phyloP scores from a whole-genome alignment of 805 yeast genomes.

The Yamadazyma scolyti region DNA sequence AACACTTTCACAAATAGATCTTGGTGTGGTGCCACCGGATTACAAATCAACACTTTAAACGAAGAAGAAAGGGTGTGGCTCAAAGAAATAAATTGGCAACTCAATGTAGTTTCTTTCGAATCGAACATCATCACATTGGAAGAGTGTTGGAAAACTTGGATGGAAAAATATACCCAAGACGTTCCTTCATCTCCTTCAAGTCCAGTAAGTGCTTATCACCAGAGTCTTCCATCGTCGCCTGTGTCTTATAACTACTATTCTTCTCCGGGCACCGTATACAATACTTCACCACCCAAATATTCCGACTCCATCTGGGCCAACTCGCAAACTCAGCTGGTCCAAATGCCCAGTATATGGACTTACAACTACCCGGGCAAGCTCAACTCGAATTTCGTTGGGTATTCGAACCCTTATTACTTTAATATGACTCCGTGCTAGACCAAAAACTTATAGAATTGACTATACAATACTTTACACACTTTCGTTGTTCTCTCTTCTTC shows the following conservation, averaged over 20 bases:
- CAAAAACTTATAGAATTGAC: constrained; percentile 51
- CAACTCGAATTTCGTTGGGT: constrained; percentile 27
- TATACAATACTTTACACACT: constrained; percentile 74
- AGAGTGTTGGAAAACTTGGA: constrained; percentile 45
- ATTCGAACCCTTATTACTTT: constrained; percentile 36
- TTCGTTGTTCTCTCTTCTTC: constrained; percentile 70
- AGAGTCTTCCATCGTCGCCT: constrained; percentile 20
- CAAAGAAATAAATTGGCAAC: constrained; percentile 53
- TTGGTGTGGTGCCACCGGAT: constrained; percentile 95
- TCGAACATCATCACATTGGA: constrained; percentile 37
- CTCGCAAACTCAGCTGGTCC: constrained; percentile 7
- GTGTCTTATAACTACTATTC: constrained; percentile 14
- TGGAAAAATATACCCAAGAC: constrained; percentile 24
- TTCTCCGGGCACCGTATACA: constrained; percentile 13
- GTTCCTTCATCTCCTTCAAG: neutral
- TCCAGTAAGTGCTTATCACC: constrained; percentile 4
- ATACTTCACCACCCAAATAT: constrained; percentile 23
- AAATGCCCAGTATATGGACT: constrained; percentile 11
- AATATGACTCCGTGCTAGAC: constrained; percentile 24
- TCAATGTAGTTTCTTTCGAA: constrained; percentile 40
- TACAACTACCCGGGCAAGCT: constrained; percentile 19
- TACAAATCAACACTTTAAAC: constrained; percentile 59
- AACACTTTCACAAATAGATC: constrained; percentile 93
- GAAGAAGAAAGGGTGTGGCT: constrained; percentile 71
- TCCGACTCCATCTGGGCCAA: constrained; percentile 24